Evolutionary conservation across 1,284 basidiomycete species (phyloP), one percentile per base, ranked within the genome.

Genomic region (Phaffia rhodozyma): DNA sequence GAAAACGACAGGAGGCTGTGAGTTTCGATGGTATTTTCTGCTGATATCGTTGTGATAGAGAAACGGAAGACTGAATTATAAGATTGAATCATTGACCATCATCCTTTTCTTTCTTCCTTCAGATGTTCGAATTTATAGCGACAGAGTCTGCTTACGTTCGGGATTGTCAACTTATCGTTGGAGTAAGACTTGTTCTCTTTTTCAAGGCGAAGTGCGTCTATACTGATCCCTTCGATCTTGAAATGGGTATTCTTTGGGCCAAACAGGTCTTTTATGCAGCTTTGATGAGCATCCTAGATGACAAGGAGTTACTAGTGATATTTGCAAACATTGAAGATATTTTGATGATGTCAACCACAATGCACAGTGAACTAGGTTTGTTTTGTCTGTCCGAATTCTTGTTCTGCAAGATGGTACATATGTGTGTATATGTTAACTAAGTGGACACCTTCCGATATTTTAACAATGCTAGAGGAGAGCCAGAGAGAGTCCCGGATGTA

Each of bases 401-500:
- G 70, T 58, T 66, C 68, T 65, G 51, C 63, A 11, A 34, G 32
- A 47, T 18, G 13, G 13, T 43, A 16, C 6, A 43, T 43, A 16
- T 43, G 2, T 43, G 13, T 43, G 25, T 11, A n/a, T n/a, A n/a
- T n/a, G n/a, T 6, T 48, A 5, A 7, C 7, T 1, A 67, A 89
- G 83, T 80, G 1, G 32, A 9, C 4, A 5, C 1, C 0, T 91
- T 94, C 73, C 75, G 91, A 65, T 90, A 87, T 67, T 84, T 84
- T 20, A 79, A 7, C 13, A 43, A 43, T 16, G 2, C 38, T 97
- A 13, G 93, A 97, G 73, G 87, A 91, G 68, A 81, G 93, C 9
- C 93, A 97, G 74, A 89, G 87, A 70, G 84, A 87, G 23, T 90
- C 88, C 70, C 78, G 92, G n/a, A 75, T 97, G 53, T 97, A 96